A percentile compares a stretch with the other conserved stretches of the same genome.
Conservation (phyloP, 371 early-diverging fungal species). For the Saksenaea vasiformis region DNA sequence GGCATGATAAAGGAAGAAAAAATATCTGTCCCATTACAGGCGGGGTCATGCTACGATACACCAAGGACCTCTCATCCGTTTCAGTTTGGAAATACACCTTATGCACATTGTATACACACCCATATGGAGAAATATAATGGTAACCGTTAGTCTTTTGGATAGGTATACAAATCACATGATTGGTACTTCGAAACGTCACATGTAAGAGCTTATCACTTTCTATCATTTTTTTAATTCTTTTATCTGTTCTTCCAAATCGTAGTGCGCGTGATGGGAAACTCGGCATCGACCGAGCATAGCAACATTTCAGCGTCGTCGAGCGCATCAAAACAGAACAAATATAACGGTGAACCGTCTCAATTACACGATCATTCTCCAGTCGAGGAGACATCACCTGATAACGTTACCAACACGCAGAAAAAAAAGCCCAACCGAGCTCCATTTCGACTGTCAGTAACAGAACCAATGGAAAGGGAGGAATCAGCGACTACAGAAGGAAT, state of each 20-base stretch:
- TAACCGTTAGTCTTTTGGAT: too few relatives aligned
- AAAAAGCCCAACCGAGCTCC: conserved; percentile 3
- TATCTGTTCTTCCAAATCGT: neutral
- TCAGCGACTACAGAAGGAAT: neutral
- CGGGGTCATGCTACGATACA: too few relatives aligned
- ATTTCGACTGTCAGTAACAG: conserved; percentile 12
- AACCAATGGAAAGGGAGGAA: conserved; percentile 7
- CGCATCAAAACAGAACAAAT: neutral
- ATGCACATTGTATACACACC: too few relatives aligned
- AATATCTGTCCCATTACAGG: too few relatives aligned
- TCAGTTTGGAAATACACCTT: too few relatives aligned
- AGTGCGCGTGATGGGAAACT: conserved; percentile 18
- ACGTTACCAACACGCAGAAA: neutral
- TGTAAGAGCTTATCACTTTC: neutral
- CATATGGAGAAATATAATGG: too few relatives aligned
- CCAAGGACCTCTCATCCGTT: too few relatives aligned
- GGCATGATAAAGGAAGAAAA: too few relatives aligned
- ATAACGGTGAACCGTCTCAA: conserved; percentile 2
- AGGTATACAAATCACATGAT: too few relatives aligned
- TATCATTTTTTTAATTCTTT: neutral
- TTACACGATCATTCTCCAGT: neutral
- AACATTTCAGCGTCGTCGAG: neutral
- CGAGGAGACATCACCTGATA: neutral
- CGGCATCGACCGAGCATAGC: conserved; percentile 19
- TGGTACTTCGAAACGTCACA: too few relatives aligned